Base-by-base conservation (phyloP, 805 yeast genomes). In the Saccharomycopsis schoenii region DNA sequence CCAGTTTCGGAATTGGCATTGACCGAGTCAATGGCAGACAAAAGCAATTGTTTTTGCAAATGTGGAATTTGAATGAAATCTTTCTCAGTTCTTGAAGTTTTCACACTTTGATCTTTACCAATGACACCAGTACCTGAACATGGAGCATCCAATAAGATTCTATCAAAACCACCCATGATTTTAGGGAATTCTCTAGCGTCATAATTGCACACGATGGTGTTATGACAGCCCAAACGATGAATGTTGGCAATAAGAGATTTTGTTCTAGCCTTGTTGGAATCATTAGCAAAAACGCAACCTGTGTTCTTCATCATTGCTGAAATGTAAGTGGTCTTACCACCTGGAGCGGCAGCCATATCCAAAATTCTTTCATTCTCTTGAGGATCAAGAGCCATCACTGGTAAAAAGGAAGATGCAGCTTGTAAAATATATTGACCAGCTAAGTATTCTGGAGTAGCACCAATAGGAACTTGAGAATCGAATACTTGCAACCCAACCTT, bases 51-150 rank as follows among this genome's bases (percentile, higher is more conserved):
- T 74, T 93, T 93, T 72, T 94, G 99, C 68, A 94, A 79, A 73
- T 93, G 97, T 60, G 99, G 98, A 68, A 94, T 88, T 74, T 93
- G 96, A 67, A 93, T 86, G 75, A 93, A 94, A 74, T 94, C 99
- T 74, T 91, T 91, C 71, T 91, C 97, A 21, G 96, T 91, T 79
- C 98, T 86, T 65, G 88, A 86, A 14, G 88, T 86, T 75, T 94
- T 94, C 64, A 94, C 98, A 59, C 89, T 85, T 71, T 90, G 96
- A 76, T 94, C 99, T 77, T 94, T 94, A 63, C 97, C 94, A 71
- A 94, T 94, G 67, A 94, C 99, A 76, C 99, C 99, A 2, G 99
- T 93, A 77, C 99, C 99, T 6, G 99, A 91, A 76, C 99, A 94
- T 66, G 99, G 99, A 40, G 99, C 99, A 80, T 94, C 99, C 67